These are phyloP conservation scores for Xerocomellus dryophilus DNA, from an alignment of 768 basidiomycete species.

Conservation along the genomic window DNA sequence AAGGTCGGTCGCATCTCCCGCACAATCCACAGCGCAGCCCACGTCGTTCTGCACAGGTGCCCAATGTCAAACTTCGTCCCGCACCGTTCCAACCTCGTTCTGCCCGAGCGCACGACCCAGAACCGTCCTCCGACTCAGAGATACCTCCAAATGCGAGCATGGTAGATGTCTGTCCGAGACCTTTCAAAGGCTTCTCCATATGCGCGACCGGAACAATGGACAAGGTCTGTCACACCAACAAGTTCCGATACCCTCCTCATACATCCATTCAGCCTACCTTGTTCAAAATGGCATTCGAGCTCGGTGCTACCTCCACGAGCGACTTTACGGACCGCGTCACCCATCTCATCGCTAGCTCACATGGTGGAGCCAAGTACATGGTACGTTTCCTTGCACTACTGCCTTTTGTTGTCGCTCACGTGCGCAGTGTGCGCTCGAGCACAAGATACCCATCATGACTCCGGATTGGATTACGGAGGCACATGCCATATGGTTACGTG, in stretches of 20 bases:
- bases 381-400: conserved; percentile 39
- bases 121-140: conserved; percentile 48
- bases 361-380: conserved; percentile 81
- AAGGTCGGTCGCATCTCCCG: conserved; percentile 40
- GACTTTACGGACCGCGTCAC: conserved; percentile 87
- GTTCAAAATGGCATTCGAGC: conserved; percentile 73
- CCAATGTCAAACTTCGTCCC: conserved; percentile 79
- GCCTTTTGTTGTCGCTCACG: not conserved
- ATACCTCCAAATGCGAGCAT: conserved; percentile 42
- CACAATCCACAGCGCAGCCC: not conserved
- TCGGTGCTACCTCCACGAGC: conserved; percentile 66
- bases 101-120: conserved; percentile 8
- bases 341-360: conserved; percentile 78
- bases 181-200: conserved; percentile 60
- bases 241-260: conserved; percentile 4
- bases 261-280: conserved; percentile 50
- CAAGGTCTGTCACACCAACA: conserved; percentile 51
- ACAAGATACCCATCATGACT: conserved; percentile 73
- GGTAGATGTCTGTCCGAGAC: conserved; percentile 56
- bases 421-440: conserved; percentile 74
- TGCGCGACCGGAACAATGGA: conserved; percentile 78
- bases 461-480: conserved; percentile 75
- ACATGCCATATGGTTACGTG: conserved; percentile 71
- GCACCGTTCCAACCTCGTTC: conserved; percentile 38
- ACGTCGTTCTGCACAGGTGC: conserved; percentile 49